phyloP scores from a whole-genome alignment of 805 yeast genomes.

The Ogataea minuta region DNA sequence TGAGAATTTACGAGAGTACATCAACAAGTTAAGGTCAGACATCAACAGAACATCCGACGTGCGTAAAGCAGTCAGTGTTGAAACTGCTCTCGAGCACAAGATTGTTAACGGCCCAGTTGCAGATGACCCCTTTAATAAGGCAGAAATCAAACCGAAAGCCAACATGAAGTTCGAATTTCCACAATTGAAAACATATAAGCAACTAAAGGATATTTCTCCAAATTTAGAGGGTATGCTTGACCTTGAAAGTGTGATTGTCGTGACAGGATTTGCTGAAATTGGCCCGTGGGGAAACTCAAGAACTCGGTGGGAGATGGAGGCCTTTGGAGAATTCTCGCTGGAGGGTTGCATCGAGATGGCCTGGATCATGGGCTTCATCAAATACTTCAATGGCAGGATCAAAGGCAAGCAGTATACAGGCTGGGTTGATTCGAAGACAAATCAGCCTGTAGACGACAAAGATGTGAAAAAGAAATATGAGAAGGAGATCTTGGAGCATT shows the following conservation, averaged over 20 bases:
- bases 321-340: slow-evolving; percentile 87
- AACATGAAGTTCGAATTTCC: slow-evolving; percentile 96
- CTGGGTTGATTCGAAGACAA: slow-evolving; percentile 96
- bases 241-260: slow-evolving; percentile 87
- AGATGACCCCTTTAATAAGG: slow-evolving; percentile 79
- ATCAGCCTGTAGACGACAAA: slow-evolving; percentile 89
- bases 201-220: slow-evolving; percentile 64
- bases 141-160: slow-evolving; percentile 86
- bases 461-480: slow-evolving; percentile 93
- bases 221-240: slow-evolving; percentile 89
- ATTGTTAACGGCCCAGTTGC: slow-evolving; percentile 85
- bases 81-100: slow-evolving; percentile 82
- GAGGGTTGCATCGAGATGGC: slow-evolving; percentile 99
- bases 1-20: slow-evolving; percentile 86
- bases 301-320: slow-evolving; percentile 99
- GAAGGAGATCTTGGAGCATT: slow-evolving; percentile 79
- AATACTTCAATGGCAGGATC: slow-evolving; percentile 87
- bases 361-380: slow-evolving; percentile 98
- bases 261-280: slow-evolving; percentile 97
- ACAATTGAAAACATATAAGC: slow-evolving; percentile 69
- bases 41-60: slow-evolving; percentile 81
- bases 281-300: slow-evolving; percentile 99
- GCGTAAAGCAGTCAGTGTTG: slow-evolving; percentile 93
- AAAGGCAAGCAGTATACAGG: slow-evolving; percentile 92
- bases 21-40: slow-evolving; percentile 73